Conservation (phyloP, 2,329 filamentous ascomycete genomes). For the Alternaria sp. region DNA sequence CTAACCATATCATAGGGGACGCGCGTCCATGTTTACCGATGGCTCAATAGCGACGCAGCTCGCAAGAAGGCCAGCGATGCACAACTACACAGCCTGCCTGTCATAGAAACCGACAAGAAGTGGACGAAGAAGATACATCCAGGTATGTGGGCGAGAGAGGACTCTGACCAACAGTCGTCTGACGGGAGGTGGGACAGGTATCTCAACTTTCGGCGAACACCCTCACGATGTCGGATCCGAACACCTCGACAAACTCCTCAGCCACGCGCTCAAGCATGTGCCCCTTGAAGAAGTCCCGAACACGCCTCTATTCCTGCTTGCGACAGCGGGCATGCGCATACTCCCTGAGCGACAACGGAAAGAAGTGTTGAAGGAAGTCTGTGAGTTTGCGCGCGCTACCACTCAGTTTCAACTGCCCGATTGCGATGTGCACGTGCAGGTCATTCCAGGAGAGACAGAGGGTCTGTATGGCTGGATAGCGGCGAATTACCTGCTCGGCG, state of each 20-base stretch:
- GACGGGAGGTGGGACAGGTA: slow-evolving; percentile 55
- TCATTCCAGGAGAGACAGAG: slow-evolving; percentile 95
- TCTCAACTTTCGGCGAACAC: slow-evolving; percentile 86
- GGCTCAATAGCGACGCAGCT: slow-evolving; percentile 79
- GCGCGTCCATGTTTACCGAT: slow-evolving; percentile 91
- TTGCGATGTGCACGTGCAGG: slow-evolving; percentile 87
- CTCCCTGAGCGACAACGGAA: slow-evolving; percentile 77
- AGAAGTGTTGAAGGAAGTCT: slow-evolving; percentile 78
- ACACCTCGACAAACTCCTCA: slow-evolving; percentile 80
- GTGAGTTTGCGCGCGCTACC: slow-evolving; percentile 78
- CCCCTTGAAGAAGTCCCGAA: slow-evolving; percentile 78
- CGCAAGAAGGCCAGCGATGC: slow-evolving; percentile 67
- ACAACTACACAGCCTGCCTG: slow-evolving; percentile 75
- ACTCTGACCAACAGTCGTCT: slow-evolving; percentile 12
- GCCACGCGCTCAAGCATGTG: slow-evolving; percentile 82
- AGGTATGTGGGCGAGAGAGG: slow-evolving; percentile 58
- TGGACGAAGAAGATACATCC: slow-evolving; percentile 96
- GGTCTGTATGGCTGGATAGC: slow-evolving; percentile 98
- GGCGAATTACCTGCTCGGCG: slow-evolving; percentile 91
- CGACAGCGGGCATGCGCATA: slow-evolving; percentile 93
- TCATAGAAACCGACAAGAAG: slow-evolving; percentile 81
- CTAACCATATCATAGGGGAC: slow-evolving; percentile 68
- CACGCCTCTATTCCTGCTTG: slow-evolving; percentile 93
- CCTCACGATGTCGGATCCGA: slow-evolving; percentile 80
- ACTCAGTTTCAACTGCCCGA: slow-evolving; percentile 89